A percentile compares a stretch with the other conserved stretches of the same genome.
Evolutionary conservation across 495 filamentous ascomycete species (phyloP).

Genomic region (Lasiosphaeris hirsuta): DNA sequence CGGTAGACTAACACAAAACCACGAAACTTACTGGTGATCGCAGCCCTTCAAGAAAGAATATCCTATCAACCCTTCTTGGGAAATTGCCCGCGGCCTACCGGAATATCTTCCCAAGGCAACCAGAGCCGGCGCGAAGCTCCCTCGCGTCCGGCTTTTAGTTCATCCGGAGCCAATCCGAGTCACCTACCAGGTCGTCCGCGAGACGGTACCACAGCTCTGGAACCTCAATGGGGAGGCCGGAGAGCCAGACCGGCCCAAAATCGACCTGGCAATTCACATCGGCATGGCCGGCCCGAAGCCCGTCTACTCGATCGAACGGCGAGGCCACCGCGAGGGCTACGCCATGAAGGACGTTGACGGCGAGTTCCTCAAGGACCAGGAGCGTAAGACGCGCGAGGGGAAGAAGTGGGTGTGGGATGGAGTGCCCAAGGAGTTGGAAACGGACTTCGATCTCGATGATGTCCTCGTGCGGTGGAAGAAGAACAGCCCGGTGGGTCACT

Average conservation of each 20-base stretch:
- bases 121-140: slow-evolving; percentile 23
- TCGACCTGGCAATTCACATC: slow-evolving; percentile 72
- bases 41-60: slow-evolving; percentile 65
- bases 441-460: slow-evolving; percentile 51
- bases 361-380: slow-evolving; percentile 50
- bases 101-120: slow-evolving; percentile 47
- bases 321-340: slow-evolving; percentile 76
- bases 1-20: no score
- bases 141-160: slow-evolving; percentile 60
- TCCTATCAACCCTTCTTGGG: slow-evolving; percentile 67
- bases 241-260: slow-evolving; percentile 33
- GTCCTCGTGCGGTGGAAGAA: slow-evolving; percentile 54
- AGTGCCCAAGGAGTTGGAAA: slow-evolving; percentile 44
- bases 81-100: slow-evolving; percentile 56
- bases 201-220: slow-evolving; percentile 60
- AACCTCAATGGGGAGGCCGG: slow-evolving; percentile 12
- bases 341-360: slow-evolving; percentile 64
- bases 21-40: not conserved
- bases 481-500: slow-evolving; percentile 29
- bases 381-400: slow-evolving; percentile 33
- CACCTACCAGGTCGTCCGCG: slow-evolving; percentile 61
- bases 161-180: slow-evolving; percentile 67
- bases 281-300: slow-evolving; percentile 71
- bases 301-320: slow-evolving; percentile 67
- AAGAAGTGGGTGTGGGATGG: slow-evolving; percentile 46